Conservation (phyloP, 2,329 filamentous ascomycete genomes). For the Trichophyton benhamiae region DNA sequence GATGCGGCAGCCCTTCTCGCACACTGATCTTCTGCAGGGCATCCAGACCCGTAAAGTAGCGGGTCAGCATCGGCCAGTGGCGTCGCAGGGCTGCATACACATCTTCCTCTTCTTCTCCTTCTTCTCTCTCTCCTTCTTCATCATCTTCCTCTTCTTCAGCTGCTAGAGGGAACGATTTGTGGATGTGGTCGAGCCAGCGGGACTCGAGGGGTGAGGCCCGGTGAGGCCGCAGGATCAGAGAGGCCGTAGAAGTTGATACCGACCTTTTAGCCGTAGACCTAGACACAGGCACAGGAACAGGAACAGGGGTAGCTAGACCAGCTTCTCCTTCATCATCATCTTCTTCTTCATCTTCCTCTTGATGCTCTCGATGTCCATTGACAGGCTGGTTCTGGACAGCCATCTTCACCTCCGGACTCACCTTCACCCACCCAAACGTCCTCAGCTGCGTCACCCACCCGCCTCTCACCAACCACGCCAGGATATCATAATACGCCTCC, state of each 20-base stretch:
- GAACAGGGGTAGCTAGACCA: conserved; percentile 20
- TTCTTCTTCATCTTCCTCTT: conserved; percentile 9
- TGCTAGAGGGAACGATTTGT: conserved; percentile 24
- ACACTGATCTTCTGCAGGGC: conserved; percentile 76
- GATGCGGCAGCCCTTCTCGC: conserved; percentile 76
- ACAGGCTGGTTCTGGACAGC: conserved; percentile 46
- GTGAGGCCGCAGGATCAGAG: conserved; percentile 65
- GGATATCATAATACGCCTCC: conserved; percentile 73
- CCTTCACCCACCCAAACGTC: conserved; percentile 79
- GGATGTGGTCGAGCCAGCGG: conserved; percentile 47
- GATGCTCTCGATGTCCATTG: not conserved
- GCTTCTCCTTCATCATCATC: conserved; percentile 15
- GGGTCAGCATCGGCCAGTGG: conserved; percentile 61
- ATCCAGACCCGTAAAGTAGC: conserved; percentile 77
- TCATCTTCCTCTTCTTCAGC: too few species aligned
- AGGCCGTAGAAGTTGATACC: conserved; percentile 34
- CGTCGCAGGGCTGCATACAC: conserved; percentile 35
- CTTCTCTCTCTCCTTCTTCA: too few species aligned
- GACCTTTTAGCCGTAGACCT: too few species aligned
- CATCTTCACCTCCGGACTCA: conserved; percentile 69
- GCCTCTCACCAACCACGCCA: conserved; percentile 84
- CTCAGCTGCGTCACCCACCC: conserved; percentile 91
- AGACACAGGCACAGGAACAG: conserved; percentile 25
- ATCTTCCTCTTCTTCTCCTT: not conserved
- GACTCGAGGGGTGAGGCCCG: conserved; percentile 68